Evolutionary conservation across 1,284 basidiomycete genomes (phyloP).

Genomic region (Ustilago trichophora): DNA sequence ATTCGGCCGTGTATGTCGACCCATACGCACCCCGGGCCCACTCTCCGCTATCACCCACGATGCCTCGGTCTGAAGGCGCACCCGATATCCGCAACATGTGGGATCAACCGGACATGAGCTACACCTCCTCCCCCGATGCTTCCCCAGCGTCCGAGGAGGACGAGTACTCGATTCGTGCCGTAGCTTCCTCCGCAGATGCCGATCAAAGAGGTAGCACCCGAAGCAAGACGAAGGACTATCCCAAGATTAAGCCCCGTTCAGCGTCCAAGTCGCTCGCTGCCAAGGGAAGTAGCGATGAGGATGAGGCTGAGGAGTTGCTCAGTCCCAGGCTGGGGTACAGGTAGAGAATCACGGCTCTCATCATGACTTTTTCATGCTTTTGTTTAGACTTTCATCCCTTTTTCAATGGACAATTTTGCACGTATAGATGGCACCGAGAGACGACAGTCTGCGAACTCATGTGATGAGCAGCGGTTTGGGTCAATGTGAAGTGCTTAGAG

Average conservation of each 20-base stretch:
- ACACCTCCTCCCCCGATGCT: constrained; percentile 21
- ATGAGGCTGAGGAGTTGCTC: constrained; percentile 39
- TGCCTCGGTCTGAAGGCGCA: constrained; percentile 18
- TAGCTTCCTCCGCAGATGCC: constrained; percentile 7
- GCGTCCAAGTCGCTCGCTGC: constrained; percentile 7
- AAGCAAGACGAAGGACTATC: constrained; percentile 22
- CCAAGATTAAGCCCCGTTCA: constrained; percentile 29
- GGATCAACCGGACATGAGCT: constrained; percentile 19
- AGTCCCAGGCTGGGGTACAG: constrained; percentile 36
- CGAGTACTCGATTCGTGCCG: constrained; percentile 36
- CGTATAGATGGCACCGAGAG: too few relatives aligned
- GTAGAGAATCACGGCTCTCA: neutral
- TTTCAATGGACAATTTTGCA: too few relatives aligned
- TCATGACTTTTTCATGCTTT: constrained; percentile 2
- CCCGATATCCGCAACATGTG: constrained; percentile 31
- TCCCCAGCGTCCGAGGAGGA: constrained; percentile 35
- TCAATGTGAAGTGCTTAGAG: too few relatives aligned
- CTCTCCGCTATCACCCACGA: constrained; percentile 32
- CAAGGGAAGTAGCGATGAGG: constrained; percentile 25
- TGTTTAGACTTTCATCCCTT: constrained; percentile 5
- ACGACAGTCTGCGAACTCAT: too few relatives aligned
- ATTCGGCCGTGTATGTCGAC: constrained; percentile 23
- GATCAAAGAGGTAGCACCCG: constrained; percentile 7
- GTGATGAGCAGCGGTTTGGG: too few relatives aligned
- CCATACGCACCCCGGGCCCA: constrained; percentile 24